Evolutionary conservation across 345 rosid species (phyloP).

Genomic region (Microcos paniculata): DNA sequence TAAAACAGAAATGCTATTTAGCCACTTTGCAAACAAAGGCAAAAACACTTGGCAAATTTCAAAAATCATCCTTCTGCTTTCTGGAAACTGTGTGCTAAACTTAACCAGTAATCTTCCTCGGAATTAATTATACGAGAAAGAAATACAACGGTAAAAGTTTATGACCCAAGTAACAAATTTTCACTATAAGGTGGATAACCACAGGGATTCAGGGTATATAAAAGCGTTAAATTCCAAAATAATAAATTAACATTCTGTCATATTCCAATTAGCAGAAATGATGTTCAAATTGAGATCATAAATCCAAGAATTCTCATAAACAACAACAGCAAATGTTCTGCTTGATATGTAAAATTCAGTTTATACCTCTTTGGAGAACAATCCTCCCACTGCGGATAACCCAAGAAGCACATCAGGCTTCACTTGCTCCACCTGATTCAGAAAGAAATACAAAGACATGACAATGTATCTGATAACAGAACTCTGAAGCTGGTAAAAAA

Average conservation of each 20-base stretch:
- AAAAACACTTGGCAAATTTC: not conserved
- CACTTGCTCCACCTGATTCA: conserved; percentile 73
- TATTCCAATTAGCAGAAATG: not conserved
- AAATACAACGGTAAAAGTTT: not conserved
- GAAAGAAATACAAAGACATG: not conserved
- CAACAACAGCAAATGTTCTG: conserved; percentile 2
- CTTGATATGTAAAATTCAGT: conserved; percentile 1
- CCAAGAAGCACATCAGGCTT: conserved; percentile 99
- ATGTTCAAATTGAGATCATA: not conserved
- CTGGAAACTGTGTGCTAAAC: not conserved
- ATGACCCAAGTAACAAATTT: not conserved
- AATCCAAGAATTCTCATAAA: not conserved
- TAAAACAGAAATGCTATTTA: conserved; percentile 27
- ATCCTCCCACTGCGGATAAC: conserved; percentile 98
- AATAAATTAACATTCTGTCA: not conserved
- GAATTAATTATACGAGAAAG: not conserved
- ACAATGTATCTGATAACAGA: not conserved
- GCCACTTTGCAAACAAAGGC: not conserved
- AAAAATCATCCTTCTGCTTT: not conserved
- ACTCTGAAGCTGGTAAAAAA: not conserved
- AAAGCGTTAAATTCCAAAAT: not conserved
- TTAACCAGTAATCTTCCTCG: not conserved
- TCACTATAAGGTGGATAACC: not conserved
- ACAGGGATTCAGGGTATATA: not conserved
- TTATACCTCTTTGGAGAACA: conserved; percentile 89